Evolutionary conservation across 75 land plant species (phyloP).

Genomic region (Selaginella tamariscina): DNA sequence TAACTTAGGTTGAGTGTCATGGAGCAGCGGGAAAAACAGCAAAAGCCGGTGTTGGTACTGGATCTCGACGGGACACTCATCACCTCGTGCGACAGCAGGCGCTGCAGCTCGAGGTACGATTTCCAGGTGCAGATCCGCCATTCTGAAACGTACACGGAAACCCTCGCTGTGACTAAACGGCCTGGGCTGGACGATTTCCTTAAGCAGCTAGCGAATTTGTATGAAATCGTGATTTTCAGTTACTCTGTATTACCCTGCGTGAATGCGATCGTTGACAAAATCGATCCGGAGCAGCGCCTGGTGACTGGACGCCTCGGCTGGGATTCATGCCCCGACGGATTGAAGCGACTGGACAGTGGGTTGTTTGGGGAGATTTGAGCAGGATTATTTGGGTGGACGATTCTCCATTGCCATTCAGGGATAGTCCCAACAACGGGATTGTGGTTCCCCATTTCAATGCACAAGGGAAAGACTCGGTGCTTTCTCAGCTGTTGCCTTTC

Average conservation of each 20-base stretch:
- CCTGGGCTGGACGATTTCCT: slow-evolving; percentile 7
- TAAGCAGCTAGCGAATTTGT: neutral
- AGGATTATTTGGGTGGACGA: slow-evolving; percentile 1
- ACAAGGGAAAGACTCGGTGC: neutral
- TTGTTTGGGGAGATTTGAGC: neutral
- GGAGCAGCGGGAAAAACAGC: no score
- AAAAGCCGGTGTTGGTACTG: neutral
- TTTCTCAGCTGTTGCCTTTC: neutral
- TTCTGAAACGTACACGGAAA: slow-evolving; percentile 1
- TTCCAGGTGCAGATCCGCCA: neutral
- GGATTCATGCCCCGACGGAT: neutral
- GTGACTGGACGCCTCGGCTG: neutral
- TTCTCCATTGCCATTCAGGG: neutral
- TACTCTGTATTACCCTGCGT: neutral
- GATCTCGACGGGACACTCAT: slow-evolving; percentile 7
- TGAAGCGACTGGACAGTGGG: neutral
- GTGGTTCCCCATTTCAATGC: slow-evolving; percentile 1
- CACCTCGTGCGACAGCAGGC: neutral
- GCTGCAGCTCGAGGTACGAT: neutral
- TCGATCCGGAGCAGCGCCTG: neutral
- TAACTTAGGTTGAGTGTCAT: no score
- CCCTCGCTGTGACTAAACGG: neutral
- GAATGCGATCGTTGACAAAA: neutral
- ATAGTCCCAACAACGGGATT: neutral
- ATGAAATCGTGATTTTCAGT: neutral